A percentile compares a stretch with the other conserved stretches of the same genome.
Conservation (phyloP, 352 stramenopile species). For the Phytophthora litchii region DNA sequence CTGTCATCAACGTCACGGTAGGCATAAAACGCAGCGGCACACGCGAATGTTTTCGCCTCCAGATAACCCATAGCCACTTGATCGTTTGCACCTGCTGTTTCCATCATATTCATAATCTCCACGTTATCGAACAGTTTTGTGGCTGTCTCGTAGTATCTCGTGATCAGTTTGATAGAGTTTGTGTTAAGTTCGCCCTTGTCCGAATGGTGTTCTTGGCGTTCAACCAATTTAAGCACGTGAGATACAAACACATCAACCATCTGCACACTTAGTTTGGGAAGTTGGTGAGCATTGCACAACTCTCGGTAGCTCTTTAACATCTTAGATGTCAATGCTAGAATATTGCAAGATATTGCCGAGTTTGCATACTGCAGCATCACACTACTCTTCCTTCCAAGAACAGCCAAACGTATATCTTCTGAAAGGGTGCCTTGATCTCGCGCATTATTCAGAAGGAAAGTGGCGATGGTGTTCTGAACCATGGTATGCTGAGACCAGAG, state of each 20-base stretch:
- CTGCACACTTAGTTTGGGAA: slow-evolving; percentile 75
- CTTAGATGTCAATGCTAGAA: slow-evolving; percentile 73
- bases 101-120: slow-evolving; percentile 74
- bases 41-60: slow-evolving; percentile 72
- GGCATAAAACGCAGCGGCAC: slow-evolving; percentile 71
- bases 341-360: slow-evolving; percentile 67
- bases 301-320: slow-evolving; percentile 82
- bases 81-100: slow-evolving; percentile 47
- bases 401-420: slow-evolving; percentile 24
- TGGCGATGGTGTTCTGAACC: slow-evolving; percentile 50
- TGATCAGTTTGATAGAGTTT: slow-evolving; percentile 52
- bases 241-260: slow-evolving; percentile 87
- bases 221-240: slow-evolving; percentile 77
- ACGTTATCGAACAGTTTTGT: slow-evolving; percentile 86
- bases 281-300: slow-evolving; percentile 63
- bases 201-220: slow-evolving; percentile 57
- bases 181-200: slow-evolving; percentile 15
- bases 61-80: slow-evolving; percentile 62
- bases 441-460: slow-evolving; percentile 40
- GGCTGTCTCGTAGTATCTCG: slow-evolving; percentile 73
- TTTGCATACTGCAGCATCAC: slow-evolving; percentile 76
- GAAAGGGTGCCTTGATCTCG: slow-evolving; percentile 41
- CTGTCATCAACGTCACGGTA: slow-evolving; percentile 38
- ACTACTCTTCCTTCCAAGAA: slow-evolving; percentile 43
- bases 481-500: slow-evolving; percentile 72